A percentile compares a stretch with the other conserved stretches of the same genome.
These are phyloP conservation scores for Tolypocladium sp. DNA, from an alignment of 2,329 filamentous ascomycete genomes.

Conservation along the genomic window DNA sequence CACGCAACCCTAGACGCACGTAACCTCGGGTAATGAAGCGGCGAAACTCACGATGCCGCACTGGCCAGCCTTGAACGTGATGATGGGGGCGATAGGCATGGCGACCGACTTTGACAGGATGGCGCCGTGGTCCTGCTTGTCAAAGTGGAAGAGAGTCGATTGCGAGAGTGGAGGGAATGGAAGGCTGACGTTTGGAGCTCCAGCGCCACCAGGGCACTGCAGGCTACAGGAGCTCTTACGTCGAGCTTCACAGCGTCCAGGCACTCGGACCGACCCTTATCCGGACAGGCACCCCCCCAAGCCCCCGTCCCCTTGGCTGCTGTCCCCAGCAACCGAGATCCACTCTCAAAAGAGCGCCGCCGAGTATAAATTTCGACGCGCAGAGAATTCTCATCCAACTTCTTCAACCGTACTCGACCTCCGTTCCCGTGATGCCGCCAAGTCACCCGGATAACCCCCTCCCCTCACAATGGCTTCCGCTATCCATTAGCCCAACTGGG, in stretches of 20 bases:
- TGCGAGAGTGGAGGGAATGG: not conserved
- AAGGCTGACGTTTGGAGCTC: constrained; percentile 2
- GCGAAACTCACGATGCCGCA: constrained; percentile 64
- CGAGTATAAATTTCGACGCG: not conserved
- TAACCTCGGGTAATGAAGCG: constrained; percentile 12
- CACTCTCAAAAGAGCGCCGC: not conserved
- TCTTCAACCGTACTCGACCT: not conserved
- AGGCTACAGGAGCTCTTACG: constrained; percentile 31
- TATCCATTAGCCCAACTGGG: not conserved
- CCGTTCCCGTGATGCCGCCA: not conserved
- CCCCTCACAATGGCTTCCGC: not conserved
- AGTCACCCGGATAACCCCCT: not conserved
- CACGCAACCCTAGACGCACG: constrained; percentile 7
- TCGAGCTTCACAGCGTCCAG: constrained; percentile 13
- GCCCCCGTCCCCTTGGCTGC: not conserved
- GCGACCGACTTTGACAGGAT: constrained; percentile 4
- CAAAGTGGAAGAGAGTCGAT: not conserved
- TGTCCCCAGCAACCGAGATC: not conserved
- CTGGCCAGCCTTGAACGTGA: constrained; percentile 92
- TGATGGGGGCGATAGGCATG: constrained; percentile 80
- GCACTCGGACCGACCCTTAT: constrained; percentile 11
- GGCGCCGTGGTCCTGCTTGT: not conserved
- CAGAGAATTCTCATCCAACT: not conserved
- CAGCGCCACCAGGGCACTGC: constrained; percentile 1
- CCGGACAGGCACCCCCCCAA: constrained; percentile 3